Conservation (phyloP, 768 basidiomycete species). For the Lactarius deliciosus region DNA sequence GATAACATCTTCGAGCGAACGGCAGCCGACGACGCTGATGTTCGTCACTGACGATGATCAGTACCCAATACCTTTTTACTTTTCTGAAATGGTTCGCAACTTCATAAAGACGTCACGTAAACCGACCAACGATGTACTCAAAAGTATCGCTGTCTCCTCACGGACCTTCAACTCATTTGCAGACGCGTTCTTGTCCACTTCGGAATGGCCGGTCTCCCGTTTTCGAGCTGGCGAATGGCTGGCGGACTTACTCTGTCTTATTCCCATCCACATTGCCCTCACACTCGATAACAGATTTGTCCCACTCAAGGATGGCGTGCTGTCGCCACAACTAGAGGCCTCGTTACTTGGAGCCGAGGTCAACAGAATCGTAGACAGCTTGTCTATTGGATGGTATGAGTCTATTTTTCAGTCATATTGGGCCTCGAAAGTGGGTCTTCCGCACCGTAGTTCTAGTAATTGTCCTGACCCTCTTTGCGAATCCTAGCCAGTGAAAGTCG, state of each 20-base stretch:
- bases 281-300: conserved; percentile 60
- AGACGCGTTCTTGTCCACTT: conserved; percentile 8
- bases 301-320: conserved; percentile 60
- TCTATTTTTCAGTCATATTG: conserved; percentile 63
- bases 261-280: conserved; percentile 63
- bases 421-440: conserved; percentile 47
- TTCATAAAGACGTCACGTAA: conserved; percentile 55
- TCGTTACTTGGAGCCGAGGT: conserved; percentile 60
- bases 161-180: conserved; percentile 36
- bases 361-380: conserved; percentile 50
- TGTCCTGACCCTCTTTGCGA: not conserved
- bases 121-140: conserved; percentile 48
- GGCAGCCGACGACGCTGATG: conserved; percentile 39
- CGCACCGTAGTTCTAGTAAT: not conserved
- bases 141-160: conserved; percentile 39
- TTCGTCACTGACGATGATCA: conserved; percentile 47
- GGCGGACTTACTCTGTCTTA: conserved; percentile 58
- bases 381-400: conserved; percentile 67
- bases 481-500: conserved; percentile 57
- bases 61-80: conserved; percentile 43
- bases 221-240: conserved; percentile 61
- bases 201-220: conserved; percentile 36
- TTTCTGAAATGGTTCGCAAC: conserved; percentile 43
- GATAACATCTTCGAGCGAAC: conserved; percentile 30
- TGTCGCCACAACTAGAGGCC: conserved; percentile 49